phyloP scores from a whole-genome alignment of 192 early-diverging fungal genomes.

The Gigaspora rosea region DNA sequence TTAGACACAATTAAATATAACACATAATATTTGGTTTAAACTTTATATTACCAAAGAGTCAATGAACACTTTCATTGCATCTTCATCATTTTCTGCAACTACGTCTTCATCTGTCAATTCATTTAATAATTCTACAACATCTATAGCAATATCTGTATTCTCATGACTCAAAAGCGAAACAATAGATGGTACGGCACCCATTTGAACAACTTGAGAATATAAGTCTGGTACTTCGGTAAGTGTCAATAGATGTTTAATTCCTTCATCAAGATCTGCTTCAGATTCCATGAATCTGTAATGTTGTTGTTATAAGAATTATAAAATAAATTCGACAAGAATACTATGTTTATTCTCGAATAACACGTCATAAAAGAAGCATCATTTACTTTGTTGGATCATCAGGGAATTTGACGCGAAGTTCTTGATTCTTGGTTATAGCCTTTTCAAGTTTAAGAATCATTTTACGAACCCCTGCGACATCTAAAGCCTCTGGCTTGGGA shows the following conservation, averaged over 20 bases:
- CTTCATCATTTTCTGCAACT: slow-evolving; percentile 53
- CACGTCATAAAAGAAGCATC: background rate
- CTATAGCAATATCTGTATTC: slow-evolving; percentile 90
- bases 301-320: background rate
- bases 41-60: slow-evolving; percentile 54
- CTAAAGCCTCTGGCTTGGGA: slow-evolving; percentile 50
- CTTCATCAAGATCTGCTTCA: slow-evolving; percentile 92
- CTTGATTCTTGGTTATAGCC: slow-evolving; percentile 84
- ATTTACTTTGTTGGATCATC: slow-evolving; percentile 64
- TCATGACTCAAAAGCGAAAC: slow-evolving; percentile 85
- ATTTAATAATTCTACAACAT: slow-evolving; percentile 81
- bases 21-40: slow-evolving; percentile 31
- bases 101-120: slow-evolving; percentile 88
- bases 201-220: slow-evolving; percentile 70
- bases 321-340: background rate
- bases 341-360: background rate
- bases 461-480: slow-evolving; percentile 66
- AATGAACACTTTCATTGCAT: slow-evolving; percentile 69
- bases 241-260: slow-evolving; percentile 74
- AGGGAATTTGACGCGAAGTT: slow-evolving; percentile 77
- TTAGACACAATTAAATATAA: background rate
- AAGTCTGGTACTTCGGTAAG: slow-evolving; percentile 80
- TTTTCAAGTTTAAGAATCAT: slow-evolving; percentile 84
- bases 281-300: slow-evolving; percentile 82
- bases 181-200: slow-evolving; percentile 66